Evolutionary conservation across 1,139 yeast genomes (phyloP).

Genomic region (Taiozyma onychis): DNA sequence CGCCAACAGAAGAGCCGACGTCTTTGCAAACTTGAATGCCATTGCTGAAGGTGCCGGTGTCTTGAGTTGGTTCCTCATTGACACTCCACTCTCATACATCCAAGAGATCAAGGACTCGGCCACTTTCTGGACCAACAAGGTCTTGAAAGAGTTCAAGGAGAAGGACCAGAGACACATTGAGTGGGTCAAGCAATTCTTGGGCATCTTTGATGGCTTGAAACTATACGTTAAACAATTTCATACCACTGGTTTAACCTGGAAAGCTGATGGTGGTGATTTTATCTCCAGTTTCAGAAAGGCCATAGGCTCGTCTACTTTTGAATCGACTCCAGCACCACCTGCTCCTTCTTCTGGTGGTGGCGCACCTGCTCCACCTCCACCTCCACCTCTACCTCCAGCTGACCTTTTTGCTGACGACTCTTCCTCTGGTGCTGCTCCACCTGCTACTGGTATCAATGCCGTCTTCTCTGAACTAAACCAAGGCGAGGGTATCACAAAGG

Average conservation of each 20-base stretch:
- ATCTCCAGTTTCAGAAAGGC: slow-evolving; percentile 38
- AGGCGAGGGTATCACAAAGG: slow-evolving; percentile 80
- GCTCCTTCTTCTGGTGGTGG: slow-evolving; percentile 29
- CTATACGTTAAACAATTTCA: slow-evolving; percentile 72
- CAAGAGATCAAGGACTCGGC: slow-evolving; percentile 88
- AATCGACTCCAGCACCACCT: slow-evolving; percentile 25
- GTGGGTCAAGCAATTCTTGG: slow-evolving; percentile 71
- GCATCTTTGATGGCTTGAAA: slow-evolving; percentile 63
- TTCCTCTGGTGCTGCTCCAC: slow-evolving; percentile 25
- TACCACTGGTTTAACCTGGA: slow-evolving; percentile 81
- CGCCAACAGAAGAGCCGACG: slow-evolving; percentile 59
- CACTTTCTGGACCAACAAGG: slow-evolving; percentile 89
- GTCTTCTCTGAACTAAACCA: slow-evolving; percentile 87
- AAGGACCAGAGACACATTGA: slow-evolving; percentile 60
- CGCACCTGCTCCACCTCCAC: slow-evolving; percentile 41
- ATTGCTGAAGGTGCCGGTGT: slow-evolving; percentile 88
- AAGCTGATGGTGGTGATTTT: slow-evolving; percentile 46
- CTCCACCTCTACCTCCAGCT: slow-evolving; percentile 81
- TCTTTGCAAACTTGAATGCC: slow-evolving; percentile 69
- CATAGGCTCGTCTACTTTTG: slow-evolving; percentile 19
- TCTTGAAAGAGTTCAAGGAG: slow-evolving; percentile 76
- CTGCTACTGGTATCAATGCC: slow-evolving; percentile 66
- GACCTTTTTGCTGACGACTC: slow-evolving; percentile 46
- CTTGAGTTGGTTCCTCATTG: slow-evolving; percentile 82
- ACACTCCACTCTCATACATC: slow-evolving; percentile 62